Conservation (phyloP, 2,329 filamentous ascomycete genomes). For the Colletotrichum destructivum region DNA sequence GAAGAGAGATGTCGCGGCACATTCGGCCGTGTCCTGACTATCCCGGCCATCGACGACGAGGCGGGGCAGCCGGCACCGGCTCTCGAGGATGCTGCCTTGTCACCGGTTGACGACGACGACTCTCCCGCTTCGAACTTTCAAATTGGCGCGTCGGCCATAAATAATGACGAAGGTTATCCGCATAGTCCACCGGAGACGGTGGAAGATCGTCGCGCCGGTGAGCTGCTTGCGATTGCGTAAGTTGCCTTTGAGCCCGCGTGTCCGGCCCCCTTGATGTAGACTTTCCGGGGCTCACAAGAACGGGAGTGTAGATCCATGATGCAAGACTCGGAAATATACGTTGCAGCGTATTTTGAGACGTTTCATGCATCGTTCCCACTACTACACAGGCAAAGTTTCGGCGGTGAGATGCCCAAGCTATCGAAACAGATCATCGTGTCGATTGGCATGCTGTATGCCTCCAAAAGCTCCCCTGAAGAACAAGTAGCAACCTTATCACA, state of each 20-base stretch:
- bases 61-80: background rate
- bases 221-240: background rate
- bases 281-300: background rate
- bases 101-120: background rate
- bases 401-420: slow-evolving; percentile 22
- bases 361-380: slow-evolving; percentile 47
- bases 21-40: slow-evolving; percentile 10
- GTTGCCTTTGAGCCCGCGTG: background rate
- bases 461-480: slow-evolving; percentile 31
- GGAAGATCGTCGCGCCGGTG: background rate
- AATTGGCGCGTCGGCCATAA: background rate
- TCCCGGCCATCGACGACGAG: background rate
- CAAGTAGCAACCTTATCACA: slow-evolving; percentile 23
- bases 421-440: slow-evolving; percentile 42
- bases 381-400: slow-evolving; percentile 43
- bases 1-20: slow-evolving; percentile 38
- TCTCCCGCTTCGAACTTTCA: background rate
- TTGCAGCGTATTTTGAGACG: slow-evolving; percentile 45
- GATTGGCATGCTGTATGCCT: slow-evolving; percentile 45
- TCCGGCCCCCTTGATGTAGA: background rate
- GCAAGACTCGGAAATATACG: slow-evolving; percentile 19
- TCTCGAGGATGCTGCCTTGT: slow-evolving; percentile 16
- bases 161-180: background rate
- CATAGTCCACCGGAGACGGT: background rate
- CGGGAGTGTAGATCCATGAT: background rate